A percentile compares a stretch with the other conserved stretches of the same genome.
Conservation (phyloP, 805 yeast species). For the Candida methanosorbosa region DNA sequence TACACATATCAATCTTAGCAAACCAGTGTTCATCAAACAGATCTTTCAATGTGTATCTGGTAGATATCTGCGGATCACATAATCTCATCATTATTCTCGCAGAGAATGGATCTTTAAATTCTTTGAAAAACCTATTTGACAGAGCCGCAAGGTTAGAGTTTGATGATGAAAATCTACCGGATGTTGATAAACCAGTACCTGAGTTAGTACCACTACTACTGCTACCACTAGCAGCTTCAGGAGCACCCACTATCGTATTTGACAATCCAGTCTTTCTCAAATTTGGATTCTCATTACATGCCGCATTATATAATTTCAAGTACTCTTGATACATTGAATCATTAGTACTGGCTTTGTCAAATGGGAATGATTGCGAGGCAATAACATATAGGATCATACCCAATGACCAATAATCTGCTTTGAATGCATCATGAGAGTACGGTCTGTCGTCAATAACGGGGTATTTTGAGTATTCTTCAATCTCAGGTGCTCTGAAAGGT, state of each 20-base stretch:
- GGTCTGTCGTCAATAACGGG: constrained; percentile 23
- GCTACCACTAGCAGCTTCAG: too few relatives aligned
- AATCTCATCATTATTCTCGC: constrained; percentile 48
- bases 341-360: constrained; percentile 35
- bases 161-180: too few relatives aligned
- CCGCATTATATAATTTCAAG: constrained; percentile 22
- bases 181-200: too few relatives aligned
- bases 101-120: constrained; percentile 11
- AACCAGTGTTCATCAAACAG: constrained; percentile 62
- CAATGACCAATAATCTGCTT: constrained; percentile 65
- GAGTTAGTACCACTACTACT: too few relatives aligned
- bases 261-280: constrained; percentile 59
- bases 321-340: constrained; percentile 52
- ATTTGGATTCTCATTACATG: constrained; percentile 35
- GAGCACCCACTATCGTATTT: too few relatives aligned
- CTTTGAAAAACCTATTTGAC: constrained; percentile 24
- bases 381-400: constrained; percentile 62
- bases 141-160: constrained; percentile 50
- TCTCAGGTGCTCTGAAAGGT: constrained; percentile 77
- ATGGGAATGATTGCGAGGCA: constrained; percentile 52
- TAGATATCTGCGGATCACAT: constrained; percentile 50
- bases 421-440: constrained; percentile 41
- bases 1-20: constrained; percentile 47
- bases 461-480: constrained; percentile 37
- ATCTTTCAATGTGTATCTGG: constrained; percentile 45